These are phyloP conservation scores for Fulvia fulva DNA, from an alignment of 2,329 filamentous ascomycete species.

Conservation along the genomic window DNA sequence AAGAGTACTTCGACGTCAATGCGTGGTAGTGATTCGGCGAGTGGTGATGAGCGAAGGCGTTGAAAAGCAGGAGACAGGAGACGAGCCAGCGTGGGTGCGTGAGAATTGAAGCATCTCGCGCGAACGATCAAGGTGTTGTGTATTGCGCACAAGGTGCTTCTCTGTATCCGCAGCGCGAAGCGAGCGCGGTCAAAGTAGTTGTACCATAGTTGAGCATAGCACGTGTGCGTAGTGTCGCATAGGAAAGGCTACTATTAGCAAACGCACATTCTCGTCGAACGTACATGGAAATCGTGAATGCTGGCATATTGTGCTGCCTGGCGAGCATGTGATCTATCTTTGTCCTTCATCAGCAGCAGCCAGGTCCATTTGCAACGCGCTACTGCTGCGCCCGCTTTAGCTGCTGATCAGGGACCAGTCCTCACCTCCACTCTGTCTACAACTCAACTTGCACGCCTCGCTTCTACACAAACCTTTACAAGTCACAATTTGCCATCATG, in stretches of 20 bases:
- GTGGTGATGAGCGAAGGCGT: not conserved
- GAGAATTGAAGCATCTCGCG: not conserved
- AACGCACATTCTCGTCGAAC: too few relatives aligned
- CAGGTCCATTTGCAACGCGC: not conserved
- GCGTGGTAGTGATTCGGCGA: slow-evolving; percentile 61
- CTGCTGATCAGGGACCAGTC: not conserved
- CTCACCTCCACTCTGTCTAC: not conserved
- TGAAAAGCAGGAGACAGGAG: not conserved
- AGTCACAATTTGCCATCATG: not conserved
- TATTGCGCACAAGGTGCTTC: not conserved
- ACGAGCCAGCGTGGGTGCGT: not conserved
- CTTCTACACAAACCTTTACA: not conserved
- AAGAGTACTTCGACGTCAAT: slow-evolving; percentile 93
- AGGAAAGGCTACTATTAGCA: not conserved
- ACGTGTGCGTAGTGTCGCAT: not conserved
- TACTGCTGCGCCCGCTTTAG: not conserved
- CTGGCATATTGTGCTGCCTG: not conserved
- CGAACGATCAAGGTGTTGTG: not conserved
- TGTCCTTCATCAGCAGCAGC: not conserved
- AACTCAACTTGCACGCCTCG: not conserved
- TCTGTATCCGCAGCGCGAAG: not conserved
- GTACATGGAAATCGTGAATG: too few relatives aligned
- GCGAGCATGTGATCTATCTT: not conserved
- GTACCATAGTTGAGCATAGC: not conserved
- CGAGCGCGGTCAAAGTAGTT: not conserved